A percentile compares a stretch with the other conserved stretches of the same genome.
Conservation (phyloP, 2,329 filamentous ascomycete species). For the Samsoniella hepiali region DNA sequence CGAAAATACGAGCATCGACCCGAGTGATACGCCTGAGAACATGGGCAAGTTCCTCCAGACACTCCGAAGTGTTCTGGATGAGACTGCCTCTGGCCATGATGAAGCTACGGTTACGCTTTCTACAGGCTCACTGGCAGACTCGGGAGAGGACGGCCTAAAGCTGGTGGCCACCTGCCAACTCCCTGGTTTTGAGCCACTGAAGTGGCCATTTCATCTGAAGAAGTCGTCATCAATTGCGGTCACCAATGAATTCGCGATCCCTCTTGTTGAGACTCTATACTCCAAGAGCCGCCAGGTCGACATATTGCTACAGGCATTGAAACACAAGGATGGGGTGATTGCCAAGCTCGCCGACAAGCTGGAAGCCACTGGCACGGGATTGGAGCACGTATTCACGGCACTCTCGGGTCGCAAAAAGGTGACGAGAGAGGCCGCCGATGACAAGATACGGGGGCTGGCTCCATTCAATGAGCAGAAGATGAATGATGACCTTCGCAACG, state of each 20-base stretch:
- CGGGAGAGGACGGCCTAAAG: slow-evolving; percentile 41
- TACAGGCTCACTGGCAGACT: slow-evolving; percentile 31
- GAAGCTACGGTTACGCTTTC: slow-evolving; percentile 45
- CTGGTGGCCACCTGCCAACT: slow-evolving; percentile 59
- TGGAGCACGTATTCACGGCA: slow-evolving; percentile 52
- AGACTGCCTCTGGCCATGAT: slow-evolving; percentile 40
- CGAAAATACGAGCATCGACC: slow-evolving; percentile 69
- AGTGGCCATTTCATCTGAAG: slow-evolving; percentile 61
- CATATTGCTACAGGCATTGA: slow-evolving; percentile 41
- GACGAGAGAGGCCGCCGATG: slow-evolving; percentile 42
- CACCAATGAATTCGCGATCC: slow-evolving; percentile 49
- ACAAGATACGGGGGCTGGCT: slow-evolving; percentile 50
- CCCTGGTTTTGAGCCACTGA: slow-evolving; percentile 60
- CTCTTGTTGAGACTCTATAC: slow-evolving; percentile 48
- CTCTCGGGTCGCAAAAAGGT: slow-evolving; percentile 48
- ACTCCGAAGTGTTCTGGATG: slow-evolving; percentile 52
- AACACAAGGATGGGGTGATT: slow-evolving; percentile 52
- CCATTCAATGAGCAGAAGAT: slow-evolving; percentile 44
- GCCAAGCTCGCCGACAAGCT: slow-evolving; percentile 52
- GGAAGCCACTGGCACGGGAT: slow-evolving; percentile 46
- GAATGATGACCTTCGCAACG: slow-evolving; percentile 29
- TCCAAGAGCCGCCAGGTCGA: slow-evolving; percentile 39
- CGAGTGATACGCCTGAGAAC: slow-evolving; percentile 65
- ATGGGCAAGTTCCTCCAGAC: slow-evolving; percentile 64
- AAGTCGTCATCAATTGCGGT: slow-evolving; percentile 42